A percentile compares a stretch with the other conserved stretches of the same genome.
These are phyloP conservation scores for Fusarium redolens DNA, from an alignment of 2,329 filamentous ascomycete species.

Conservation along the genomic window DNA sequence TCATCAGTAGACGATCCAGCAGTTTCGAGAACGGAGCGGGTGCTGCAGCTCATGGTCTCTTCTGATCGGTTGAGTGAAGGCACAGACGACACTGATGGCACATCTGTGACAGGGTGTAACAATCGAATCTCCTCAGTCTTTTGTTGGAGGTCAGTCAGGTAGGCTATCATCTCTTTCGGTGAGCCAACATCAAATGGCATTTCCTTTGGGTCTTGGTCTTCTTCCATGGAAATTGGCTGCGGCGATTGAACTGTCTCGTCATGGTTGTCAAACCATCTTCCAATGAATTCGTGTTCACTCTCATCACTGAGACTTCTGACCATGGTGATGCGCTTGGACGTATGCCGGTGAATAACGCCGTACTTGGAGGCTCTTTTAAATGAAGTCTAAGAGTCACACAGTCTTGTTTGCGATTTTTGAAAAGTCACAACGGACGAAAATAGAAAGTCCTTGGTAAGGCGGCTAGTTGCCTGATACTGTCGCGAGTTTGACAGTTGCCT, in stretches of 20 bases:
- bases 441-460: background rate
- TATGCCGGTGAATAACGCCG: background rate
- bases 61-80: background rate
- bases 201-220: background rate
- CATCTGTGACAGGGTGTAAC: background rate
- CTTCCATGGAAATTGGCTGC: background rate
- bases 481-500: background rate
- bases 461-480: background rate
- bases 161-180: background rate
- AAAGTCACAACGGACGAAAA: background rate
- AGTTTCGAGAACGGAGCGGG: background rate
- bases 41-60: background rate
- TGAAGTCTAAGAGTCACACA: background rate
- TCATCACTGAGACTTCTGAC: background rate
- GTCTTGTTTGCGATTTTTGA: background rate
- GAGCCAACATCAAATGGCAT: background rate
- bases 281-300: background rate
- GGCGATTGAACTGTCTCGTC: background rate
- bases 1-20: background rate
- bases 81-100: background rate
- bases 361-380: background rate
- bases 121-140: background rate
- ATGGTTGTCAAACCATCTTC: background rate
- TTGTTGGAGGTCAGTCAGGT: background rate
- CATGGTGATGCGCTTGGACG: background rate